phyloP scores from a whole-genome alignment of 2,329 filamentous ascomycete species.

The Scedosporium aurantiacum region DNA sequence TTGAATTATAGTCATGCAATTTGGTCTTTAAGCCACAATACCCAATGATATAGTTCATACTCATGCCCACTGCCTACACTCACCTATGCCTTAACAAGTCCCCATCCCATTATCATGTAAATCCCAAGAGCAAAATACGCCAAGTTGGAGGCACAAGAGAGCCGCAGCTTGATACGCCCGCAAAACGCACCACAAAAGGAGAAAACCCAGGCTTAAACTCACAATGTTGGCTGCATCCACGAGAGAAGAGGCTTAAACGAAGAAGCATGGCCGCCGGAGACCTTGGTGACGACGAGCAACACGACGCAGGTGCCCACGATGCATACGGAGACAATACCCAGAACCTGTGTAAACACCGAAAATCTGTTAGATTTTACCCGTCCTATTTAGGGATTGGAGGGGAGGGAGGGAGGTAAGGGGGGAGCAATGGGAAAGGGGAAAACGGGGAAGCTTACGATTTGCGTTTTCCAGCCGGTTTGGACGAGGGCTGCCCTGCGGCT shows the following conservation, averaged over 20 bases:
- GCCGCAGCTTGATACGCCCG: background rate
- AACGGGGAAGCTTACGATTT: constrained; percentile 45
- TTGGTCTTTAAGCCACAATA: no score
- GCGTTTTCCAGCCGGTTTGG: constrained; percentile 88
- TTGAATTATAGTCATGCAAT: no score
- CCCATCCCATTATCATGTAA: background rate
- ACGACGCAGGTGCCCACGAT: constrained; percentile 58
- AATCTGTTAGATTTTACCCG: background rate
- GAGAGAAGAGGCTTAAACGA: background rate
- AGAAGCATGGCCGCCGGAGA: constrained; percentile 7
- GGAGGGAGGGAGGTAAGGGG: background rate
- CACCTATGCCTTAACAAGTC: no score
- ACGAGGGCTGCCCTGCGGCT: constrained; percentile 70
- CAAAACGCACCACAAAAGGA: background rate
- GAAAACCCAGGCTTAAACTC: no score
- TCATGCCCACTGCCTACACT: no score
- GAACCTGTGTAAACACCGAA: constrained; percentile 31
- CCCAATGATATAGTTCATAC: no score
- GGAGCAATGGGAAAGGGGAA: background rate
- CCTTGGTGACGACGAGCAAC: constrained; percentile 41
- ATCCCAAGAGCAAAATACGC: background rate
- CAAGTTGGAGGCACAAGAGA: background rate
- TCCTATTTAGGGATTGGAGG: background rate
- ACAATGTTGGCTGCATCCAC: background rate
- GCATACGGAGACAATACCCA: constrained; percentile 47